Evolutionary conservation across 2,329 filamentous ascomycete genomes (phyloP), one percentile per base, ranked within the genome.

Genomic region (Penicillium crustosum): DNA sequence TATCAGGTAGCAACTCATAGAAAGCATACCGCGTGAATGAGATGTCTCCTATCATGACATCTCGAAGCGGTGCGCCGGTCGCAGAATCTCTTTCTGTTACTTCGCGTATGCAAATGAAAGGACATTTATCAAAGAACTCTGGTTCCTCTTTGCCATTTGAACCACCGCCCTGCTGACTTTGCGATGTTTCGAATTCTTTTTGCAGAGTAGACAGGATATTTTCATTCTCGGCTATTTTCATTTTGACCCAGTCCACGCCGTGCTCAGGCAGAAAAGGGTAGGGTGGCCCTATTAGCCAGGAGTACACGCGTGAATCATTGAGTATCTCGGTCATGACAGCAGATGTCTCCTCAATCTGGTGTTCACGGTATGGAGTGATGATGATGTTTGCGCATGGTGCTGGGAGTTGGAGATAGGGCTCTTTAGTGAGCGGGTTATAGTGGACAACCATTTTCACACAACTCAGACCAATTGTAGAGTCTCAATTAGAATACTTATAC

Each of bases 371-470:
- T 31, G 66, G 65, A 13, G 68, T 70, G 54, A 71, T 60, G 52
- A 70, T 69, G 39, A 70, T 67, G 31, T 68, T 61, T 10, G 60
- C 49, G 19, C 59, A 60, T 15, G 68, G 68, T 6, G 59, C 53
- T 5, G 61, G 61, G 17, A 71, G 64, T n/a, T 61, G 64, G 17
- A 71, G 60, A 51, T 68, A 69, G 10, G 65, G 65, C 53, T 70
- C 68, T n/a, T 52, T 53, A 3, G 61, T 64, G 39, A 38, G 8
- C 6, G 58, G 49, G 43, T 66, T 62, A 38, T 57, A 57, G 4
- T 57, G 35, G 21, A 68, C 47, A 10, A 48, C 49, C 66, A 70
- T 70, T 39, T 56, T 64, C 35, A 10, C 6, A 31, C 15, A 23
- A 17, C 1, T 2, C n/a, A 38, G 10, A 21, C 10, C 5, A 19